Base-by-base conservation (phyloP, 345 rosid genomes). In the Eucalyptus polybractea region DNA sequence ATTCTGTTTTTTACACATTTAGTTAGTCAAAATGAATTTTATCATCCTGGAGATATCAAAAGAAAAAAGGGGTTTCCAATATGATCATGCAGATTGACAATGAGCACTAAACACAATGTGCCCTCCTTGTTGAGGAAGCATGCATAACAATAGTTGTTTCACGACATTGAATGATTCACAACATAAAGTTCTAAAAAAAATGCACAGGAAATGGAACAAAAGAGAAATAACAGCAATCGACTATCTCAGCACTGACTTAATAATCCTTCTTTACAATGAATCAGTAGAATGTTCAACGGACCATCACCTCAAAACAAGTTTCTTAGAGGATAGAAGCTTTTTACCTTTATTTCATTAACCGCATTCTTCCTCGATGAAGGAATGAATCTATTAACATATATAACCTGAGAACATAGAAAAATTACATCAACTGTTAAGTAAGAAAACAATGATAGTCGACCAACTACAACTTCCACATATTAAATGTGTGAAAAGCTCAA, bases 381-480 rank as follows among this genome's bases (percentile, higher is more conserved):
- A 13, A 96, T 95, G 94, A 95, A 95, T 91, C 99, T 95, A 93
- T 97, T 90, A n/a, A 98, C 99, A 94, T 98, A 98, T 90, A 98
- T 98, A 87, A 98, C 99, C 99, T 98, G 93, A 4, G 86, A 65
- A 14, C 13, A 31, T 42, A 58, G 25, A 80, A 80, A 81, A 60
- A 42, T 47, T 37, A 42, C 47, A n/a, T 80, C 5, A 24, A 56
- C 87, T 33, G 88, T 37, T 49, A 27, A 67, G 58, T 29, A 40
- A 80, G 60, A 54, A 24, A 40, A 60, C 17, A 37, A 27, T 7
- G 19, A 42, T 13, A 27, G 40, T 8, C 22, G 4, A 87, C 47
- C 22, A 62, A 24, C 83, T 37, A 76, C 27, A 76, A 72, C 27
- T 86, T 86, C 58, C 87, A 16, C 88, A 86, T 17, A 47, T 86